Base-by-base conservation (phyloP, 805 yeast genomes). In the Cyberlindnera mycetangii region DNA sequence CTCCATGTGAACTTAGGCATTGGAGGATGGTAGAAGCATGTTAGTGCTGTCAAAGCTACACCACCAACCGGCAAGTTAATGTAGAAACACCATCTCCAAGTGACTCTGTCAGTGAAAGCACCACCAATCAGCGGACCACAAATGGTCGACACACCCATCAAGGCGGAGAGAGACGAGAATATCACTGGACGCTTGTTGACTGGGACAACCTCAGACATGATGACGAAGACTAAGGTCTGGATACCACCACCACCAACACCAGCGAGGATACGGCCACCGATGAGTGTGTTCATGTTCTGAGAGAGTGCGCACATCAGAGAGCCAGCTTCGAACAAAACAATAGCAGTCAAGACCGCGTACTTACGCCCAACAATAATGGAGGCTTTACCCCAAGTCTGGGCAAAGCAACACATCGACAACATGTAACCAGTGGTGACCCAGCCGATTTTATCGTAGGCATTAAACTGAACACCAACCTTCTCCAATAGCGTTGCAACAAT, bases 1-100 rank as follows among this genome's bases (percentile, higher is more conserved):
- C 51, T 56, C 30, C 68, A 42, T 16, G 62, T 56, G 12, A 75
- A 74, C n/a, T 55, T 55, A 1, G 78, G 71, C n/a, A 54, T 55
- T 7, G 77, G 78, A 11, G 83, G 80, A 24, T 69, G 65, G 58
- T 76, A 73, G 16, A 71, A 66, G 5, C 70, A 46, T 4, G 69
- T 38, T 15, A 78, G 57, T 7, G 70, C 50, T 0, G 58, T 55
- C 16, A 70, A 55, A 0, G 79, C 74, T 0, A 68, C 42, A 1
- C 83, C 88, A 15, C 86, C 85, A 28, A 82, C 61, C 3, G 89
- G 87, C 30, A 85, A 60, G 60, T 83, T 84, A 50, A 85, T 70
- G 62, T 78, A 85, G 58, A 83, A 85, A 54, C 87, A 79, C 89
- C 89, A 83, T 54, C 90, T 69, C 89, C 90, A 84, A 17, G 78